These are phyloP conservation scores for Lodderomyces theae DNA, from an alignment of 1,139 yeast genomes.

Conservation along the genomic window DNA sequence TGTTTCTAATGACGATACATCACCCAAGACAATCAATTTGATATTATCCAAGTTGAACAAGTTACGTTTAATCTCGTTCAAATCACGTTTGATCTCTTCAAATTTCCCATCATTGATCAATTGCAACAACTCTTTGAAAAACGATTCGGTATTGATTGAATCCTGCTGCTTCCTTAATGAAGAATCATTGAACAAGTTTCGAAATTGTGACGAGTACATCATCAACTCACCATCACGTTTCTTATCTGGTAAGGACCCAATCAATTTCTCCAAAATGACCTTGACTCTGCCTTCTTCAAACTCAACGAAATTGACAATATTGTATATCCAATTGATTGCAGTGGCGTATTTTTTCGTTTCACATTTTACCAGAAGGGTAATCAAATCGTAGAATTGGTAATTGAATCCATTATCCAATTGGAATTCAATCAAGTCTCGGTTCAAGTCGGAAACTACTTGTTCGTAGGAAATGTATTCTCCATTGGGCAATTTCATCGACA, in stretches of 20 bases:
- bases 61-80: slow-evolving; percentile 55
- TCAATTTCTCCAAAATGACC: slow-evolving; percentile 68
- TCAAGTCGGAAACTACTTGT: slow-evolving; percentile 67
- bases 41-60: slow-evolving; percentile 61
- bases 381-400: slow-evolving; percentile 61
- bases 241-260: slow-evolving; percentile 72
- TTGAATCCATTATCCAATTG: slow-evolving; percentile 57
- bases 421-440: slow-evolving; percentile 68
- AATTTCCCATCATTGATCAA: slow-evolving; percentile 55
- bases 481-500: slow-evolving; percentile 67
- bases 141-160: slow-evolving; percentile 58
- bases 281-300: slow-evolving; percentile 73
- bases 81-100: slow-evolving; percentile 44
- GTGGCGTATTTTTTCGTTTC: slow-evolving; percentile 58
- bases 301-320: slow-evolving; percentile 59
- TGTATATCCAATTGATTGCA: slow-evolving; percentile 75
- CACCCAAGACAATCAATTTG: slow-evolving; percentile 72
- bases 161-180: slow-evolving; percentile 72
- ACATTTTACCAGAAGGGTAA: slow-evolving; percentile 61
- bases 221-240: slow-evolving; percentile 78
- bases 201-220: slow-evolving; percentile 60
- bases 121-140: slow-evolving; percentile 48
- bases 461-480: slow-evolving; percentile 65
- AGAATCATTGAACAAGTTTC: slow-evolving; percentile 51
- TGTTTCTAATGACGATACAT: slow-evolving; percentile 42